Percentiles rank a stretch among this genome's conserved stretches.
phyloP scores from a whole-genome alignment of 331 rosid species.

The Rosa hybrid region DNA sequence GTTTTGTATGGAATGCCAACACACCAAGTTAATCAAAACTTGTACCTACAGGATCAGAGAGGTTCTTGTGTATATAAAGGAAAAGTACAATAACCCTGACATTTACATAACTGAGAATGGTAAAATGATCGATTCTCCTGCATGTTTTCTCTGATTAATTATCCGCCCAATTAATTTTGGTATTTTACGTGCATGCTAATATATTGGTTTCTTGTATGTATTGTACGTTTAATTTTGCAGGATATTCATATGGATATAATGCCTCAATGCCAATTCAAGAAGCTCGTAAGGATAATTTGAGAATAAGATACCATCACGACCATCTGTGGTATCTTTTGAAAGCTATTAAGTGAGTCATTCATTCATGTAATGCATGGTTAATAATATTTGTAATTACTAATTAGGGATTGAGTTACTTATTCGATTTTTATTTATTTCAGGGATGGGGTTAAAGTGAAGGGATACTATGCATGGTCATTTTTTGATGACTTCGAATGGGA shows the following conservation, averaged over 20 bases:
- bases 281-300: conserved; percentile 43
- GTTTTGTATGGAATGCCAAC: too few species aligned
- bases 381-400: too few species aligned
- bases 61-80: conserved; percentile 30
- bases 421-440: not conserved
- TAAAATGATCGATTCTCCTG: conserved; percentile 1
- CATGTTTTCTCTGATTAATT: too few species aligned
- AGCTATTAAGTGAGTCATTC: conserved; percentile 39
- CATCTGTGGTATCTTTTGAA: conserved; percentile 46
- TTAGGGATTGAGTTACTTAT: not conserved
- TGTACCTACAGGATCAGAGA: too few species aligned
- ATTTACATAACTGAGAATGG: conserved; percentile 66
- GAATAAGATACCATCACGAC: conserved; percentile 43
- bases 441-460: conserved; percentile 27
- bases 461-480: conserved; percentile 26
- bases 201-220: too few species aligned
- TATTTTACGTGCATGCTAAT: too few species aligned
- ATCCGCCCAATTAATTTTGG: too few species aligned
- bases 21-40: too few species aligned
- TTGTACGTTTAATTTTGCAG: conserved; percentile 16
- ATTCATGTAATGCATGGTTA: too few species aligned
- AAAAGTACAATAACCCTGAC: conserved; percentile 48
- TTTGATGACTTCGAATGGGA: conserved; percentile 25
- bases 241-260: conserved; percentile 41
- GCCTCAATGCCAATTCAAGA: conserved; percentile 40